Conservation (phyloP, 208 protist genomes). For the Leishmania aethiopica region DNA sequence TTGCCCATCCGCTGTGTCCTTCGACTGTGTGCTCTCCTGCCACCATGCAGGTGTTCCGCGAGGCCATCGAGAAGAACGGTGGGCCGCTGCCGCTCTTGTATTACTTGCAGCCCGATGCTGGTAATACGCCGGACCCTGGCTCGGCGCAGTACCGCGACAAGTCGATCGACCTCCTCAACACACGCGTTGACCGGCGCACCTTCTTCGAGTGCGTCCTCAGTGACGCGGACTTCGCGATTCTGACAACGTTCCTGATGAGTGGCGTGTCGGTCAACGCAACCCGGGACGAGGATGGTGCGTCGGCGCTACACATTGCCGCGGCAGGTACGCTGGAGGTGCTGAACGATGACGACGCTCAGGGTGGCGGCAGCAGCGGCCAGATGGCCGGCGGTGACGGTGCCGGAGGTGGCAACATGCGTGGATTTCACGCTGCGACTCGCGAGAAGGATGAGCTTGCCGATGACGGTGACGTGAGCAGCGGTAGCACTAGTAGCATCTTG, state of each 20-base stretch:
- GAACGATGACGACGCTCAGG: neutral
- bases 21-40: neutral
- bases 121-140: neutral
- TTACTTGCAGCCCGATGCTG: slow-evolving; percentile 44
- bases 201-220: slow-evolving; percentile 60
- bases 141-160: slow-evolving; percentile 8
- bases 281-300: slow-evolving; percentile 50
- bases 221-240: slow-evolving; percentile 41
- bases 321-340: slow-evolving; percentile 27
- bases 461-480: neutral
- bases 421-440: neutral
- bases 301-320: slow-evolving; percentile 68
- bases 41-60: slow-evolving; percentile 55
- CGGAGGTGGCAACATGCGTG: neutral
- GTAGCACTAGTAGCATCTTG: slow-evolving; percentile 9
- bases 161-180: slow-evolving; percentile 20
- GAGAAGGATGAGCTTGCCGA: neutral
- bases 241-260: slow-evolving; percentile 61
- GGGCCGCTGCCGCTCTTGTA: slow-evolving; percentile 50
- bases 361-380: neutral
- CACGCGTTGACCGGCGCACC: slow-evolving; percentile 35
- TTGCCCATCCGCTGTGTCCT: neutral
- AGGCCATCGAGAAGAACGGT: slow-evolving; percentile 36
- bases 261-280: slow-evolving; percentile 50
- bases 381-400: neutral